These are phyloP conservation scores for Russula griseocarnosa DNA, from an alignment of 768 basidiomycete genomes.

Conservation along the genomic window DNA sequence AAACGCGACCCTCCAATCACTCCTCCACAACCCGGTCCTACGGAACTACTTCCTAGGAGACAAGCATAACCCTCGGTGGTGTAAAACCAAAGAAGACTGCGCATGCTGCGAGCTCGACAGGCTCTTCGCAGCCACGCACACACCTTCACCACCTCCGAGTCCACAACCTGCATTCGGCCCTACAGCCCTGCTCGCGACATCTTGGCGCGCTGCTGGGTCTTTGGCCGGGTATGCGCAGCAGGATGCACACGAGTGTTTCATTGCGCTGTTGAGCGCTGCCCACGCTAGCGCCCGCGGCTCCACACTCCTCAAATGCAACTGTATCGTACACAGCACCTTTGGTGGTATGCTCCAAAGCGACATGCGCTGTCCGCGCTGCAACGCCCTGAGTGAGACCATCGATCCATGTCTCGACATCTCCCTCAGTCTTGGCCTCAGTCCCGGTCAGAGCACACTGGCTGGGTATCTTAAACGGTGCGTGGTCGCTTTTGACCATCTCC, in stretches of 20 bases:
- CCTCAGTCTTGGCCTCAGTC: conserved; percentile 79
- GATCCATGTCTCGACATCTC: conserved; percentile 92
- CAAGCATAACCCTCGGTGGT: conserved; percentile 72
- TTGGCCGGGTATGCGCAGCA: conserved; percentile 92
- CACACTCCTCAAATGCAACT: conserved; percentile 78
- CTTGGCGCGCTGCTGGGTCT: conserved; percentile 76
- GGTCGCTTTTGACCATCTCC: too few species aligned
- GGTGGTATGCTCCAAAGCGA: conserved; percentile 84
- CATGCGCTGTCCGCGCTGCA: conserved; percentile 83
- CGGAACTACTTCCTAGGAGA: conserved; percentile 88
- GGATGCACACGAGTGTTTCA: conserved; percentile 88
- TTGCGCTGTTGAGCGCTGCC: conserved; percentile 79
- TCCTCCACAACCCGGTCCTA: conserved; percentile 85
- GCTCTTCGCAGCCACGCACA: conserved; percentile 66
- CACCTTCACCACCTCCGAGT: conserved; percentile 34
- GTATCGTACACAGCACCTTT: conserved; percentile 88
- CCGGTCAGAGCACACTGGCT: conserved; percentile 57
- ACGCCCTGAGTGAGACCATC: conserved; percentile 67
- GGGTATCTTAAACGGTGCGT: conserved; percentile 70
- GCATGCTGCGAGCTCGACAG: conserved; percentile 94
- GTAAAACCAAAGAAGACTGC: conserved; percentile 69
- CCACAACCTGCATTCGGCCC: conserved; percentile 64
- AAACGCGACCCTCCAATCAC: conserved; percentile 84
- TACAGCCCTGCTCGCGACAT: conserved; percentile 73
- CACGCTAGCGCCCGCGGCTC: conserved; percentile 73